Evolutionary conservation across 768 basidiomycete genomes (phyloP), one percentile per base, ranked within the genome.

Genomic region (Amanita jacksonii): DNA sequence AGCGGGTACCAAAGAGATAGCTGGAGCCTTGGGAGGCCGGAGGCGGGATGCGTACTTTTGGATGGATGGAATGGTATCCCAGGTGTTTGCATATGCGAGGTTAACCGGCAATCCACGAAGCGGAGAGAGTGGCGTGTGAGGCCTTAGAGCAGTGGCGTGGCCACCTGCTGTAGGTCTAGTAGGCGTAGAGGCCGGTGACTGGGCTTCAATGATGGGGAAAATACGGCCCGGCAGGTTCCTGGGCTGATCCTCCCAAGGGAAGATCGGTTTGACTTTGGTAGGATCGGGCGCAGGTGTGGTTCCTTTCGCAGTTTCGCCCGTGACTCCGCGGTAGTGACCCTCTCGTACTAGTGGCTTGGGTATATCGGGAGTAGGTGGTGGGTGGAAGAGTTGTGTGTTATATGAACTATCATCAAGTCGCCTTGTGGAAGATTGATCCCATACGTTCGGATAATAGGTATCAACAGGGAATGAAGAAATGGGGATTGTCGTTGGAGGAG

Each of bases 211-310:
- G n/a, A 60, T 63, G 22, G 86, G 89, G 54, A 89, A 89, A 24
- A 84, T 74, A 42, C 88, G 82, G 20, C 69, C 70, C 10, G 86
- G 87, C 50, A 70, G 52, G 38, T 67, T 72, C 24, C 84, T 77
- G 9, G 76, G 81, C 52, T 75, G 74, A 47, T 79, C 74, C 58
- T 99, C 94, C 94, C 94, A 99, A n/a, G 94, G 92, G 61, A 99
- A 98, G 25, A 96, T 69, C 25, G 73, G 66, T 48, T 81, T 81
- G 16, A 93, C 75, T 54, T 85, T 85, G 19, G 62, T 63, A 20
- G 67, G 72, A 57, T 92, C 86, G 3, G 91, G 88, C 51, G 68
- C 73, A 5, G 74, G 72, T 9, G 64, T 62, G 12, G 57, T 52
- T 8, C 68, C 65, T 23, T 57, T 50, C n/a, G 59, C 52, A 30